phyloP scores from a whole-genome alignment of 2,329 filamentous ascomycete species.

The Aureobasidium melanogenum region DNA sequence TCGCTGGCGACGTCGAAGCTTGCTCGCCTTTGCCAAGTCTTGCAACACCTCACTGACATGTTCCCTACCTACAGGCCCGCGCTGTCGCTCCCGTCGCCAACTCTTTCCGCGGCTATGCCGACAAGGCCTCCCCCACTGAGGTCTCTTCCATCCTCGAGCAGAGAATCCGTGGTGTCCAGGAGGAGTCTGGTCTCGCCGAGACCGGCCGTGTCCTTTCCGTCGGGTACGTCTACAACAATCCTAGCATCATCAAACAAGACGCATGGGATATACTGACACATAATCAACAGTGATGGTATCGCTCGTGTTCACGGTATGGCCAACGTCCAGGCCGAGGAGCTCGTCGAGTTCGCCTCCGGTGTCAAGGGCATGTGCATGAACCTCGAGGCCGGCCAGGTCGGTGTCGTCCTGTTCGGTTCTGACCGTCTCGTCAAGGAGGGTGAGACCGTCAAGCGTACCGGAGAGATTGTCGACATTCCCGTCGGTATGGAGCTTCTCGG shows the following conservation, averaged over 20 bases:
- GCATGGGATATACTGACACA: slow-evolving; percentile 25
- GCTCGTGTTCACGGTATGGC: slow-evolving; percentile 99
- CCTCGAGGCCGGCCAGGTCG: slow-evolving; percentile 99
- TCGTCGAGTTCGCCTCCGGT: slow-evolving; percentile 99
- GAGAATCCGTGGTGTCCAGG: slow-evolving; percentile 95
- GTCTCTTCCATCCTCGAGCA: slow-evolving; percentile 99
- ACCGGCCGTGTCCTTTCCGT: slow-evolving; percentile 98
- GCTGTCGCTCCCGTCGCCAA: slow-evolving; percentile 72
- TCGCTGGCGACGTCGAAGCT: slow-evolving; percentile 2
- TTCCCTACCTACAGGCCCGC: slow-evolving; percentile 60
- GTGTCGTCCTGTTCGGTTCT: slow-evolving; percentile 99
- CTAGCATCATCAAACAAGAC: slow-evolving; percentile 14
- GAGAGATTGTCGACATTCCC: slow-evolving; percentile 97
- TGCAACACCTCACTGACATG: slow-evolving; percentile 34
- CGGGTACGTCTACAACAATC: slow-evolving; percentile 61
- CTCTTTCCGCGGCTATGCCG: slow-evolving; percentile 74
- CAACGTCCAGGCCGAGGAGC: slow-evolving; percentile 99
- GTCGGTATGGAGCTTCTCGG: slow-evolving; percentile 89
- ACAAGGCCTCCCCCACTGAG: slow-evolving; percentile 95
- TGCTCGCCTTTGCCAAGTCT: slow-evolving; percentile 9
- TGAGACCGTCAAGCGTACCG: slow-evolving; percentile 99
- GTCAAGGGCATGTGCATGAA: slow-evolving; percentile 99
- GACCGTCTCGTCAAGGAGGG: slow-evolving; percentile 99
- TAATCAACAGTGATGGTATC: slow-evolving; percentile 84
- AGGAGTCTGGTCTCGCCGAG: slow-evolving; percentile 93